Conservation (phyloP, 306 rosid genomes). For the Prinsepia uniflora region DNA sequence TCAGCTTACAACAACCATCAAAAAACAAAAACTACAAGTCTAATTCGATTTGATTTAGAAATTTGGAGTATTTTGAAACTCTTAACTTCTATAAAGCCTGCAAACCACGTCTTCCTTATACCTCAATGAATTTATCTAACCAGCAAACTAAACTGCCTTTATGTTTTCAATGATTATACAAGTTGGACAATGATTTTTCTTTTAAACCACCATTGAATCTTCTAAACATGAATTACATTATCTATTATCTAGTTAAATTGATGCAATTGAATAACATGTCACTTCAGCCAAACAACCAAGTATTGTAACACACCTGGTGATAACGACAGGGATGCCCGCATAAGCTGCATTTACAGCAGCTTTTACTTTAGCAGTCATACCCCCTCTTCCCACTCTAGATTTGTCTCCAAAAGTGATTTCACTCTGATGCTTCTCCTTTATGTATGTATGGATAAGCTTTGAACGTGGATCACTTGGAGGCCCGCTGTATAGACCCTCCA, state of each 20-base stretch:
- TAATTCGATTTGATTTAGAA: not conserved
- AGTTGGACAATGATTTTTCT: not conserved
- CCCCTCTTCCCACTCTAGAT: constrained; percentile 98
- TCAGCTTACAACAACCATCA: constrained; percentile 11
- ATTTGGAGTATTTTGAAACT: not conserved
- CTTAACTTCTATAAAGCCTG: not conserved
- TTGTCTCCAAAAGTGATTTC: constrained; percentile 98
- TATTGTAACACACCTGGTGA: constrained; percentile 61
- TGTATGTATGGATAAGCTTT: constrained; percentile 82
- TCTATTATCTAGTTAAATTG: constrained; percentile 14
- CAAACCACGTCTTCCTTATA: not conserved
- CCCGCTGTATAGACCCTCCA: constrained; percentile 91
- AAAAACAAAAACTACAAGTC: constrained; percentile 5
- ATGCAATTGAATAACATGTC: constrained; percentile 2
- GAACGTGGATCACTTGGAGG: constrained; percentile 96
- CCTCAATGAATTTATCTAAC: not conserved
- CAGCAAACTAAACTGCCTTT: not conserved
- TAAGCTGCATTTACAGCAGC: constrained; percentile 87
- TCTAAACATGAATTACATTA: not conserved
- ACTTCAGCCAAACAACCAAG: not conserved
- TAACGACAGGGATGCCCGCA: constrained; percentile 94
- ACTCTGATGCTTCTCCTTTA: constrained; percentile 81
- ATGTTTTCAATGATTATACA: not conserved
- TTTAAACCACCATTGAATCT: not conserved
- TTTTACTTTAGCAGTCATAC: constrained; percentile 98